phyloP scores from a whole-genome alignment of 108 stramenopile species.

The Cylindrotheca closterium region DNA sequence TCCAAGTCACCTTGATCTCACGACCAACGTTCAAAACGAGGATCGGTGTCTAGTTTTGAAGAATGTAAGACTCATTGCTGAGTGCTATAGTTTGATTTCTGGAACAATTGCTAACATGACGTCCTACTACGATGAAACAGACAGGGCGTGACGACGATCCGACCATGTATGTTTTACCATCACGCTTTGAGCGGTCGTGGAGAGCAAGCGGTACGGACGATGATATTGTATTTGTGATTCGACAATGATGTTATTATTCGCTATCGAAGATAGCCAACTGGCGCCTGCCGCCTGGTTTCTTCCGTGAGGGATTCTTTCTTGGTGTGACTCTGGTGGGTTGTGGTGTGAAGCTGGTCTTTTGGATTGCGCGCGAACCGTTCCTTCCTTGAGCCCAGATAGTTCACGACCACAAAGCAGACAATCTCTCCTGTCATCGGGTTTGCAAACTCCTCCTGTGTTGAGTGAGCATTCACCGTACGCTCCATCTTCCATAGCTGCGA shows the following conservation, averaged over 20 bases:
- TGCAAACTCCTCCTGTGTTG: too few relatives aligned
- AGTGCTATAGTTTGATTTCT: not conserved
- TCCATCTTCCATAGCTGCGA: too few relatives aligned
- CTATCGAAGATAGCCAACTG: too few relatives aligned
- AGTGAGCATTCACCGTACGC: too few relatives aligned
- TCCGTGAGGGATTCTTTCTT: too few relatives aligned
- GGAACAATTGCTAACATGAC: not conserved
- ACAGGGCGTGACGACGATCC: not conserved
- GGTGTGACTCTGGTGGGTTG: too few relatives aligned
- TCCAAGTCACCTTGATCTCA: constrained; percentile 15
- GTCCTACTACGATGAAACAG: too few relatives aligned
- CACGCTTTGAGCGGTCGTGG: constrained; percentile 64
- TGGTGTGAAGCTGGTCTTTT: too few relatives aligned
- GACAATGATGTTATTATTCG: constrained; percentile 5
- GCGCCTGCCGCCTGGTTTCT: too few relatives aligned
- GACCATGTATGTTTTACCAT: constrained; percentile 36
- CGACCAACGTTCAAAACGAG: not conserved
- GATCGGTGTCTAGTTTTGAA: constrained; percentile 19
- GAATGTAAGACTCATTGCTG: constrained; percentile 4
- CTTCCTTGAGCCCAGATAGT: too few relatives aligned
- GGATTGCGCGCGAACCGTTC: constrained; percentile 27
- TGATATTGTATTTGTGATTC: constrained; percentile 65
- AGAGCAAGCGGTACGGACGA: constrained; percentile 73
- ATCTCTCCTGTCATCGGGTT: too few relatives aligned
- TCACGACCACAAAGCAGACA: too few relatives aligned